Evolutionary conservation across 306 rosid species (phyloP), one percentile per base, ranked within the genome.

Genomic region (Pachyrhizus erosus): DNA sequence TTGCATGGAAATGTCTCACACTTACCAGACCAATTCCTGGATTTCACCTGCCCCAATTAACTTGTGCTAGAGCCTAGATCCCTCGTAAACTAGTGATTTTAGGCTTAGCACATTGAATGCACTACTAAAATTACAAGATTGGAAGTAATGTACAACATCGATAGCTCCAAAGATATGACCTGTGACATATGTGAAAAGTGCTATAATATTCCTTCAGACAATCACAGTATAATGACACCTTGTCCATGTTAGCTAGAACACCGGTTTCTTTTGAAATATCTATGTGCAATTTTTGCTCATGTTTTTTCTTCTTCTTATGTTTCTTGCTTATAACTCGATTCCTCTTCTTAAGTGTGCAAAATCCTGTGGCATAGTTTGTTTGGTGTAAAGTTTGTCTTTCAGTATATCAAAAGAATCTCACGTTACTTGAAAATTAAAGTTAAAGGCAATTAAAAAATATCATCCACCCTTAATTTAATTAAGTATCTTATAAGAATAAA

Each of bases 1-100:
- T 65, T 78, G 75, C 92, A 84, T 89, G 89, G 86, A 79, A 87
- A 48, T 90, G 94, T 88, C 87, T 76, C 89, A 54, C 69, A 42
- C 83, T 87, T 21, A 83, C 87, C 85, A 73, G 89, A 89, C 94
- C 87, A 84, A 42, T 76, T 67, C 64, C 74, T 65, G 39, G 37
- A 46, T 79, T 88, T 86, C 89, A 92, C 84, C 93, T 87, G 90
- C 93, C 84, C 85, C 85, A 78, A 74, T 49, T 48, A 61, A 37
- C 70, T 84, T 67, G 58, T 74, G 62, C 23, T 70, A 82, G 7
- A 74, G 70, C 77, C 49, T 31, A 64, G 5, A 27, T 0, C 21
- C 66, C 34, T 51, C 27, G 26, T 76, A 57, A 37, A 15, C 31
- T 39, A 62, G 21, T 73, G 77, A 55, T 51, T 81, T 52, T 51